Evolutionary conservation across 495 filamentous ascomycete genomes (phyloP).

Genomic region (Aspergillus nidulans): DNA sequence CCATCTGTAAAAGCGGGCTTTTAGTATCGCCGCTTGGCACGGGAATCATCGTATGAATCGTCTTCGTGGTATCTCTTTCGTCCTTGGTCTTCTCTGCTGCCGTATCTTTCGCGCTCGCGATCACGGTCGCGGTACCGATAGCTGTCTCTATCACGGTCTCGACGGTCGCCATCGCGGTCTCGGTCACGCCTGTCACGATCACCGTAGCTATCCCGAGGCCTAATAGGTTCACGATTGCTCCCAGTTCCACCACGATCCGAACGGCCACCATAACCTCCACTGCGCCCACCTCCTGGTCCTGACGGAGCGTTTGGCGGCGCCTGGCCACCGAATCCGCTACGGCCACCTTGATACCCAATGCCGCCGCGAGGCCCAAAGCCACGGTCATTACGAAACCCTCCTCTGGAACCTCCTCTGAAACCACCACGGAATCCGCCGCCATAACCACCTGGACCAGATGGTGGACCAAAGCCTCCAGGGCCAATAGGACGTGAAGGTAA

Average conservation of each 20-base stretch:
- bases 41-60: slow-evolving; percentile 69
- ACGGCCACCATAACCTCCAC: slow-evolving; percentile 45
- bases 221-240: slow-evolving; percentile 52
- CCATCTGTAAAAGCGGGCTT: slow-evolving; percentile 21
- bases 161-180: slow-evolving; percentile 46
- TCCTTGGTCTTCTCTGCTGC: slow-evolving; percentile 55
- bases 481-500: slow-evolving; percentile 66
- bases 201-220: slow-evolving; percentile 43
- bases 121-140: slow-evolving; percentile 44
- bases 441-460: slow-evolving; percentile 62
- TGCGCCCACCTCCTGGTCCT: slow-evolving; percentile 65
- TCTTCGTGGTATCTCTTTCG: slow-evolving; percentile 56
- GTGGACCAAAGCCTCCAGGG: slow-evolving; percentile 51
- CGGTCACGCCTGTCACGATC: slow-evolving; percentile 56
- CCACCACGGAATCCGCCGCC: slow-evolving; percentile 64
- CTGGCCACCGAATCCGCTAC: slow-evolving; percentile 56
- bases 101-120: slow-evolving; percentile 45
- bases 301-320: slow-evolving; percentile 75
- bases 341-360: slow-evolving; percentile 57
- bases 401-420: slow-evolving; percentile 50
- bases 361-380: slow-evolving; percentile 52
- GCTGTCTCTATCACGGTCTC: slow-evolving; percentile 54
- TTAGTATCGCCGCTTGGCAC: slow-evolving; percentile 75
- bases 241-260: slow-evolving; percentile 48
- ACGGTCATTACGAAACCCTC: slow-evolving; percentile 63